These are phyloP conservation scores for Penicillium sp. DNA, from an alignment of 2,329 filamentous ascomycete genomes.

Conservation along the genomic window DNA sequence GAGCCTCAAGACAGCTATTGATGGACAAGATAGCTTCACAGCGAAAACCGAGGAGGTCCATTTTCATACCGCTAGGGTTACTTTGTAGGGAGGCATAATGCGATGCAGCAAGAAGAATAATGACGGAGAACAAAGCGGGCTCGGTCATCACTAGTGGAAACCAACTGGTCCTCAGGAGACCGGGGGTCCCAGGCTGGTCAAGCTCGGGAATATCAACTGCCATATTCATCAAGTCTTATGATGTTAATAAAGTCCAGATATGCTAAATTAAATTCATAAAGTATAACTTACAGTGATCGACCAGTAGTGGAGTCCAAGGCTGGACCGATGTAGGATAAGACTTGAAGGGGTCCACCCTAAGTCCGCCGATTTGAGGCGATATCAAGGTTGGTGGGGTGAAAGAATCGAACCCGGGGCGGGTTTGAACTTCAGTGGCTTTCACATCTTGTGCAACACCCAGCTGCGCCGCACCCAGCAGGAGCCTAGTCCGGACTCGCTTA, in stretches of 20 bases:
- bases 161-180: neutral
- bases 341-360: neutral
- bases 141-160: neutral
- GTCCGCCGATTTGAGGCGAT: neutral
- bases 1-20: neutral
- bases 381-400: neutral
- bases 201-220: neutral
- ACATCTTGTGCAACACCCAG: neutral
- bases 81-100: neutral
- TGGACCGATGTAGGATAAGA: neutral
- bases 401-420: neutral
- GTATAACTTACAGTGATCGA: neutral
- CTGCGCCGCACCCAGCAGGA: too few species aligned
- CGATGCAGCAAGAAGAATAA: neutral
- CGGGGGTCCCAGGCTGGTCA: neutral
- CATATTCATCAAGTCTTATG: neutral
- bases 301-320: neutral
- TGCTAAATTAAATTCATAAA: neutral
- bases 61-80: neutral
- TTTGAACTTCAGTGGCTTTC: neutral
- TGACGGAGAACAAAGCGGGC: neutral
- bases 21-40: neutral
- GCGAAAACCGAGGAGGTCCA: neutral
- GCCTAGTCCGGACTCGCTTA: neutral
- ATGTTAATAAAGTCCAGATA: neutral